Evolutionary conservation across 352 stramenopile genomes (phyloP).

Genomic region (Phytophthora fragariaefolia): DNA sequence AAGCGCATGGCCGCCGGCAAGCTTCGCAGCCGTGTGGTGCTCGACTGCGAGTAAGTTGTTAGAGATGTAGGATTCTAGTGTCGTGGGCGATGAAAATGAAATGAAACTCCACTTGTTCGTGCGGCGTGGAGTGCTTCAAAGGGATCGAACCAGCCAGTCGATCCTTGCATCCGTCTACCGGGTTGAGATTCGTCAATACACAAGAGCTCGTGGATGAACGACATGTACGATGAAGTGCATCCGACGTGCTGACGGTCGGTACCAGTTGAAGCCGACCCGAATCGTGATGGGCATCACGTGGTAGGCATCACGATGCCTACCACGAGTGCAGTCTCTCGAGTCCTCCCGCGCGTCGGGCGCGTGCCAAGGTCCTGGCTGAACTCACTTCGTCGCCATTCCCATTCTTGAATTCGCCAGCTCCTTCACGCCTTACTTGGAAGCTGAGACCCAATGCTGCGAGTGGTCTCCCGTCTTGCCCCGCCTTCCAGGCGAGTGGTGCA

Average conservation of each 20-base stretch:
- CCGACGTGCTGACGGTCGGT: neutral
- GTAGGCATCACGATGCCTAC: too few species aligned
- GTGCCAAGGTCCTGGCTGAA: slow-evolving; percentile 11
- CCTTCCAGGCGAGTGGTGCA: slow-evolving; percentile 30
- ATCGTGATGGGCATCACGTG: slow-evolving; percentile 6
- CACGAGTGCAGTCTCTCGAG: slow-evolving; percentile 17
- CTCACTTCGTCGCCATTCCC: slow-evolving; percentile 10
- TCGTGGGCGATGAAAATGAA: neutral
- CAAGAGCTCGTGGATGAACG: too few species aligned
- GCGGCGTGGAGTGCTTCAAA: too few species aligned
- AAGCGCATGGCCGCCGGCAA: slow-evolving; percentile 45
- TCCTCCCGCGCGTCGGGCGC: slow-evolving; percentile 11
- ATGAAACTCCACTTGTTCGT: neutral
- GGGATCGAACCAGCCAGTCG: too few species aligned
- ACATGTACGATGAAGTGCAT: neutral
- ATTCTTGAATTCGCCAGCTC: slow-evolving; percentile 23
- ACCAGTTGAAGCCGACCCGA: slow-evolving; percentile 21
- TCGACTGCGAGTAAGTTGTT: slow-evolving; percentile 50
- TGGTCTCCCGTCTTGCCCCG: slow-evolving; percentile 30
- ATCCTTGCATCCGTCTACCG: too few species aligned
- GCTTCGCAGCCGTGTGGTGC: slow-evolving; percentile 43
- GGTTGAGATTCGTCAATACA: too few species aligned
- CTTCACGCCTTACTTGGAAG: too few species aligned
- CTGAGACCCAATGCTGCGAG: slow-evolving; percentile 39
- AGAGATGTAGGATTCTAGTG: neutral